Percentiles rank a stretch among this genome's conserved stretches.
Conservation (phyloP, 225 moss, liverwort and hornwort species). For the Asterella californica region DNA sequence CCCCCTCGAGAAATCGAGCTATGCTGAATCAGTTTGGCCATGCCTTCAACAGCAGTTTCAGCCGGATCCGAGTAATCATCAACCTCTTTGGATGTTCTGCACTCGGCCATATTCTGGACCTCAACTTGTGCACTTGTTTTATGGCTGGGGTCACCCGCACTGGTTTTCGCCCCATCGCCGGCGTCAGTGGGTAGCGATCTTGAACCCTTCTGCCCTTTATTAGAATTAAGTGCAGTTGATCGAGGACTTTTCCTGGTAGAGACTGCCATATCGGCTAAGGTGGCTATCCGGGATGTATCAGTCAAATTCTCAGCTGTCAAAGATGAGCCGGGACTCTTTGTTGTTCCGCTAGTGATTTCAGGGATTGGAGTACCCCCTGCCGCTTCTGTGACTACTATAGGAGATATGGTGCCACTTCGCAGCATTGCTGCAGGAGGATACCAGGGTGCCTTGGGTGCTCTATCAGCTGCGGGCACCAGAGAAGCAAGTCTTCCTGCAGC, state of each 20-base stretch:
- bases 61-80: slow-evolving; percentile 15
- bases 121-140: background rate
- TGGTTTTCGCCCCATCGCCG: background rate
- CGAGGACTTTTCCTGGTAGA: background rate
- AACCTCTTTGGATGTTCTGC: slow-evolving; percentile 18
- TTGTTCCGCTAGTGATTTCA: background rate
- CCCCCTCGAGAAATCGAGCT: background rate
- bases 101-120: background rate
- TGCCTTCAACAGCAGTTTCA: background rate
- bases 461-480: background rate
- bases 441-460: slow-evolving; percentile 10
- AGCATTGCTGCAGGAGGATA: slow-evolving; percentile 23
- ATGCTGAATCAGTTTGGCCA: background rate
- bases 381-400: background rate
- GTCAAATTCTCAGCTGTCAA: slow-evolving; percentile 11
- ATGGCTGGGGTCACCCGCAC: background rate
- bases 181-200: background rate
- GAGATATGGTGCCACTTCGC: background rate
- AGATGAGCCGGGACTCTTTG: background rate
- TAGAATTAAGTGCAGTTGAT: background rate
- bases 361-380: background rate
- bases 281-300: background rate
- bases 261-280: background rate
- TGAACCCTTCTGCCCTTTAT: background rate
- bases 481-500: background rate